phyloP scores from a whole-genome alignment of 768 basidiomycete species.

The Lactarius quietus region DNA sequence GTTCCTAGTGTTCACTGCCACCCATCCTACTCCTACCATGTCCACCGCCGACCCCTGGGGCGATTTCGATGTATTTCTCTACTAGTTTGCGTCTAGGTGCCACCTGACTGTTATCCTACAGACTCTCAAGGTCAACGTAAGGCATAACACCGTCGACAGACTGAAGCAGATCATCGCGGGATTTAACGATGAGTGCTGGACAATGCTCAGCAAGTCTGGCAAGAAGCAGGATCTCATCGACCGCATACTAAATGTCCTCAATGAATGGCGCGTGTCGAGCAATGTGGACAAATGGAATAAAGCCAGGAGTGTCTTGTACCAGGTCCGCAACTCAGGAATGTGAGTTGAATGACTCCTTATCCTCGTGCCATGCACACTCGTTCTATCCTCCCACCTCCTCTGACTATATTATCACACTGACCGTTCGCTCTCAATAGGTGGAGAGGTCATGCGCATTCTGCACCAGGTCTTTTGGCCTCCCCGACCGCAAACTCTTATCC shows the following conservation, averaged over 20 bases:
- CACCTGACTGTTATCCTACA: constrained; percentile 32
- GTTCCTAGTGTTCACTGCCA: neutral
- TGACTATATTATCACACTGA: neutral
- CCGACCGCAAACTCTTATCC: constrained; percentile 5
- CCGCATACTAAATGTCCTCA: constrained; percentile 57
- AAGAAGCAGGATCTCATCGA: constrained; percentile 89
- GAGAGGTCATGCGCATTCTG: constrained; percentile 18
- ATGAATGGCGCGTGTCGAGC: constrained; percentile 54
- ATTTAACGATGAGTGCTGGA: constrained; percentile 74
- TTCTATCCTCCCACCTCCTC: neutral
- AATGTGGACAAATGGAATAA: constrained; percentile 64
- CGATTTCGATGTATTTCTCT: constrained; percentile 64
- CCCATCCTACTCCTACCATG: constrained; percentile 40
- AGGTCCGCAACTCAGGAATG: constrained; percentile 64
- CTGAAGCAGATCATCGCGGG: constrained; percentile 78
- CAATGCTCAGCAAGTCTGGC: constrained; percentile 66
- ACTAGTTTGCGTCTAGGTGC: constrained; percentile 8
- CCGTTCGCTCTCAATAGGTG: constrained; percentile 6
- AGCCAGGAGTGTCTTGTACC: constrained; percentile 61
- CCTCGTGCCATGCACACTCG: neutral
- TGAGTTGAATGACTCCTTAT: constrained; percentile 43
- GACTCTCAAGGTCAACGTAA: constrained; percentile 67
- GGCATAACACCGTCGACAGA: constrained; percentile 78
- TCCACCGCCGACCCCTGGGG: constrained; percentile 58
- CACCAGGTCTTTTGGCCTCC: constrained; percentile 1